Percentiles rank a stretch among this genome's conserved stretches.
Conservation (phyloP, 306 rosid genomes). For the Prosopis cineraria region DNA sequence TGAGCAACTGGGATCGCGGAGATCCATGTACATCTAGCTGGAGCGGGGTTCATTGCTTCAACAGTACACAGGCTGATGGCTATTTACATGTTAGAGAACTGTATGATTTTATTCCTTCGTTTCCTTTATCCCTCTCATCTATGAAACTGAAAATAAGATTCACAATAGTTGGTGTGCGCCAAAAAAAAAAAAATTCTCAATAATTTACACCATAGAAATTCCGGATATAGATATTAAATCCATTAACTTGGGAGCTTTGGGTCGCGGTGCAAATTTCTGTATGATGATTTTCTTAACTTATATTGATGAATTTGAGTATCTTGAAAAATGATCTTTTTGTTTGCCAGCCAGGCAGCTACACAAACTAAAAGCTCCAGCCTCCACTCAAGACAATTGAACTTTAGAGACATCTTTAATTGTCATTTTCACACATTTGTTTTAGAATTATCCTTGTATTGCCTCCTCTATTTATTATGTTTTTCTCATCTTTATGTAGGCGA, state of each 20-base stretch:
- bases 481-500: constrained; percentile 75
- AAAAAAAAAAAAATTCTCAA: neutral
- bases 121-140: constrained; percentile 1
- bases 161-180: neutral
- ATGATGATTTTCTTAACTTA: neutral
- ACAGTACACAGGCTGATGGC: constrained; percentile 51
- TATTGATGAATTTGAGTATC: neutral
- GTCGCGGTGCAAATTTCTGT: constrained; percentile 5
- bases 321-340: constrained; percentile 26
- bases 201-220: neutral
- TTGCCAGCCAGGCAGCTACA: too few species aligned
- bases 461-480: constrained; percentile 28
- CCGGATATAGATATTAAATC: neutral
- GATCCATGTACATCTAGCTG: constrained; percentile 81
- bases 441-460: constrained; percentile 18
- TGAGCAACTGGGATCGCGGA: constrained; percentile 75
- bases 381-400: constrained; percentile 10
- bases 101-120: constrained; percentile 49
- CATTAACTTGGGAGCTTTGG: neutral
- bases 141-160: constrained; percentile 1
- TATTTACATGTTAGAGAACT: constrained; percentile 74
- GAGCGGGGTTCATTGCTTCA: constrained; percentile 84
- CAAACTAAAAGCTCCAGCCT: neutral
- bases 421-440: neutral
- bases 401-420: neutral